Evolutionary conservation across 352 stramenopile genomes (phyloP), one percentile per base, ranked within the genome.

Genomic region (Phytophthora syringae): DNA sequence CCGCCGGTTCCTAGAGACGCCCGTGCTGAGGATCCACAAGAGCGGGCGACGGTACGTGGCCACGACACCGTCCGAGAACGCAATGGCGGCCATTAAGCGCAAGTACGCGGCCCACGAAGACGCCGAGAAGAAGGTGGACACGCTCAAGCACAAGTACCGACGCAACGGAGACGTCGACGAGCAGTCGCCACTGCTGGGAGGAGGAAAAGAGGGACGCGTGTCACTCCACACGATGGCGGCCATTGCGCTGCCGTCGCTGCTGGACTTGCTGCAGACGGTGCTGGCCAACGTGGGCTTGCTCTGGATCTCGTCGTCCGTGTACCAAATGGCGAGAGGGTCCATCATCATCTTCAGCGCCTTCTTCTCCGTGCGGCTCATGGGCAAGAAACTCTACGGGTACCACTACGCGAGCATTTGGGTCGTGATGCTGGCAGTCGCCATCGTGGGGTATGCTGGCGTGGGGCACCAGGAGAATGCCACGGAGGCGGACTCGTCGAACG

Each of bases 301-400:
- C 32, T 95, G 88, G 79, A 93, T 94, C 61, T 93, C 88, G 58
- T 93, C 90, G 44, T 96, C 87, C 0, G 85, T 96, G 52, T 97
- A 91, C 74, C 88, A 97, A 68, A 97, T 97, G 90, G 84, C 90
- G 32, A 84, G 90, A 48, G 89, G 89, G 49, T 94, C 89, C 5
- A 89, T 97, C 62, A 94, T 97, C 67, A 92, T 97, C 64, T 97
- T 97, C 67, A 96, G 86, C 27, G 90, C 85, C 30, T 77, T 96
- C 60, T 85, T 97, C 53, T 95, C 86, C 36, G 83, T 97, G 27
- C 58, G 77, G 11, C 81, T 96, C 64, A 92, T 97, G 76, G 76
- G 79, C 58, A 95, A 93, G 72, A 87, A 72, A n/a, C 74, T 95
- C n/a, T 88, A 90, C 44, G 80, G 60, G 5, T 97, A 94, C 73